Evolutionary conservation across 192 early-diverging fungal genomes (phyloP), one percentile per base, ranked within the genome.

Genomic region (Umbelopsis isabellina): DNA sequence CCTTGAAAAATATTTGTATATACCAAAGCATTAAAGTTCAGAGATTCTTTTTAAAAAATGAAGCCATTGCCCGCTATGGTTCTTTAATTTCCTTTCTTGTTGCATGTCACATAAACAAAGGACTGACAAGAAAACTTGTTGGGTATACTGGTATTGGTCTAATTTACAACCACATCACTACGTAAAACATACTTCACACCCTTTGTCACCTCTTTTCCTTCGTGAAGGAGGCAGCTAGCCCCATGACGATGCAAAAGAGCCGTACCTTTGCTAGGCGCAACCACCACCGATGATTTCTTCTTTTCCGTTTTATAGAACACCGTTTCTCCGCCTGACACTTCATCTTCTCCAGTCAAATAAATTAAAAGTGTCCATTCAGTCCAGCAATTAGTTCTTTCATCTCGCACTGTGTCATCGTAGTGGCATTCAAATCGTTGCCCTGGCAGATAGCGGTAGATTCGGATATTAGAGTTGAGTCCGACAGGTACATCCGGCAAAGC

Each of bases 351-450:
- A 22, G 71, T 77, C 27, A 83, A 71, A 69, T 83, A 83, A n/a
- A 83, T 73, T 16, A 83, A 66, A 3, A 83, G 47, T 3, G 82
- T 83, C 82, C 82, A 83, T 13, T 72, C 76, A 27, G 75, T 80
- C 78, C 69, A 67, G 2, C 70, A 66, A 4, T 75, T 70, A 11
- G 73, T 75, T 12, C 46, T 46, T n/a, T 35, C 46, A 61, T 80
- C 79, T 41, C 73, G 53, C 4, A 79, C 80, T 12, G 75, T 72
- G 21, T 80, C 82, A 48, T 83, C 82, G 67, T 83, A 83, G 49
- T 83, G 82, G 12, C 55, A 44, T 12, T 75, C 79, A 71, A 83
- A 83, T 35, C 49, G 67, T 49, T 83, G 82, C 11, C 76, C 73
- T 12, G 66, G 45, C 15, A 47, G 48, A 72, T 83, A 83, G 25